phyloP scores from a whole-genome alignment of 768 basidiomycete species.

The Dentipellis fragilis region DNA sequence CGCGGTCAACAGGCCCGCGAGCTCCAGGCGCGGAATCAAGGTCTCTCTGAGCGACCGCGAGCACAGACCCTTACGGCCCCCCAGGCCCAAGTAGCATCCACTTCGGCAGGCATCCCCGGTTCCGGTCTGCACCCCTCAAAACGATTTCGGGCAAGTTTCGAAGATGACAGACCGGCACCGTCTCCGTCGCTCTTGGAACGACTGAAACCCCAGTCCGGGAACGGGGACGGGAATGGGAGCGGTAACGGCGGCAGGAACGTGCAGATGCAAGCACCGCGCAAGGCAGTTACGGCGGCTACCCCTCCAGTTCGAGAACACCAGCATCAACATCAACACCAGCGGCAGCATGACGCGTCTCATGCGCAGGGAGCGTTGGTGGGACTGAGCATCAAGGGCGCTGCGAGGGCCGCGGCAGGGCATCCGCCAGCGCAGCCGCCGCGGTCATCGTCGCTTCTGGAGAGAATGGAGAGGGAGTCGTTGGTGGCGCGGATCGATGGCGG shows the following conservation, averaged over 20 bases:
- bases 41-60: too few species aligned
- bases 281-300: too few species aligned
- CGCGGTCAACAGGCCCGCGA: conserved; percentile 2
- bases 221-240: neutral
- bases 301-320: too few species aligned
- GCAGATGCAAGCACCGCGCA: too few species aligned
- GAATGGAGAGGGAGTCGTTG: conserved; percentile 8
- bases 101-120: neutral
- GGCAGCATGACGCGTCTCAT: neutral
- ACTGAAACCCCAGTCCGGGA: neutral
- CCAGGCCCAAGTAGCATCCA: neutral
- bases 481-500: neutral
- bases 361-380: neutral
- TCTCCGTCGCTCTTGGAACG: neutral
- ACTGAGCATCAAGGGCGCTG: conserved; percentile 12
- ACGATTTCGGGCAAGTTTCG: neutral
- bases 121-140: neutral
- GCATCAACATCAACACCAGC: neutral
- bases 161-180: neutral
- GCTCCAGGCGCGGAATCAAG: neutral
- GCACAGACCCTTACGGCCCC: too few species aligned
- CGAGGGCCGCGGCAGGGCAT: neutral
- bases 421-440: neutral
- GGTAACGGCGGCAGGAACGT: too few species aligned
- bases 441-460: conserved; percentile 7